phyloP scores from a whole-genome alignment of 768 basidiomycete species.

The Tylopilus vinaceipallidus region DNA sequence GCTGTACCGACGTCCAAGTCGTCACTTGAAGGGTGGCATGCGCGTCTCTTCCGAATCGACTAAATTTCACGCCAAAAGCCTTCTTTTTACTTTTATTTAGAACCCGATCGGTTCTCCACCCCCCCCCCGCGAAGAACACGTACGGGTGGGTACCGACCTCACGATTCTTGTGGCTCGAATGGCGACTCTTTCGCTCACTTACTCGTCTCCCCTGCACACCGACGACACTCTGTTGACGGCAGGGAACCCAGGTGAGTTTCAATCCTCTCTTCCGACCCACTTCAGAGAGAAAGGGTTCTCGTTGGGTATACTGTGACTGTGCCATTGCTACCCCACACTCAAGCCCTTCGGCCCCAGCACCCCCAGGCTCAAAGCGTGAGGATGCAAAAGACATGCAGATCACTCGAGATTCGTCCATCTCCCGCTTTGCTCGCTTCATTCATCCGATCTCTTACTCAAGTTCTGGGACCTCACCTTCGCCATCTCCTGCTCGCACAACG shows the following conservation, averaged over 20 bases:
- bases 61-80: no score
- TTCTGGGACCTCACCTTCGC: constrained; percentile 21
- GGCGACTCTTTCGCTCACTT: constrained; percentile 10
- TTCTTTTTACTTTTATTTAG: neutral
- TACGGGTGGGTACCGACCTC: neutral
- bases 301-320: constrained; percentile 25
- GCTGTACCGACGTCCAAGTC: no score
- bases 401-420: neutral
- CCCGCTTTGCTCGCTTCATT: neutral
- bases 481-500: constrained; percentile 7
- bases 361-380: constrained; percentile 9
- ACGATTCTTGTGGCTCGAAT: constrained; percentile 11
- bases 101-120: neutral
- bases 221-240: neutral
- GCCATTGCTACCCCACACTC: constrained; percentile 3
- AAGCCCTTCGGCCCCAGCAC: neutral
- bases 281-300: constrained; percentile 18
- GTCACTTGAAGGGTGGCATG: no score
- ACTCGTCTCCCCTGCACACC: neutral
- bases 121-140: no score
- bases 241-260: constrained; percentile 2
- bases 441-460: constrained; percentile 7
- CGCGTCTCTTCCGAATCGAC: no score
- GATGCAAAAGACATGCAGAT: neutral
- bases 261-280: neutral